A percentile compares a stretch with the other conserved stretches of the same genome.
These are phyloP conservation scores for Wallacemonas sp. DNA, from an alignment of 208 protist species.

Conservation along the genomic window DNA sequence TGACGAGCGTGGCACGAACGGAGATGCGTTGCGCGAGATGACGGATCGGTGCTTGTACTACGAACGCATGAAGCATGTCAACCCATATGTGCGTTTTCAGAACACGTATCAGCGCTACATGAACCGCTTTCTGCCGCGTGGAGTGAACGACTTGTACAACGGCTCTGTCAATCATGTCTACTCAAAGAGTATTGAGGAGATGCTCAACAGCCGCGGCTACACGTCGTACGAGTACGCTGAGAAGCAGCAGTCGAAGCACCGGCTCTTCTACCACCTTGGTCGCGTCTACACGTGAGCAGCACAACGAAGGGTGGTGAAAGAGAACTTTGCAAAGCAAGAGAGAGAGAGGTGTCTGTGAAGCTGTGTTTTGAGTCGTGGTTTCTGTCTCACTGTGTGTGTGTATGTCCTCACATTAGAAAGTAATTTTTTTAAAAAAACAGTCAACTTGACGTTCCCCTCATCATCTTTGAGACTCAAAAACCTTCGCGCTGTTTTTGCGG, in stretches of 20 bases:
- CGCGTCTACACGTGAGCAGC: conserved; percentile 77
- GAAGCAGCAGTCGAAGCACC: conserved; percentile 88
- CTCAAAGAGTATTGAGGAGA: conserved; percentile 78
- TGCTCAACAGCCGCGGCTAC: conserved; percentile 90
- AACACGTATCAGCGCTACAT: conserved; percentile 81
- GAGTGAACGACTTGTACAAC: conserved; percentile 75
- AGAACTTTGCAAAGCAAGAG: no score
- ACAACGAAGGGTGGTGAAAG: no score
- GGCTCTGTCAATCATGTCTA: conserved; percentile 85
- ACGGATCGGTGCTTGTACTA: conserved; percentile 88
- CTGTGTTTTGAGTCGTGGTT: not conserved
- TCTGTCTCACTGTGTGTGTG: not conserved
- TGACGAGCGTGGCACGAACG: conserved; percentile 76
- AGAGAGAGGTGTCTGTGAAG: no score
- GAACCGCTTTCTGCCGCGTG: conserved; percentile 56
- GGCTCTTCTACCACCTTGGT: conserved; percentile 72
- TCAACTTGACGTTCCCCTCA: not conserved
- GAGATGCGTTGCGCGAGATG: conserved; percentile 81
- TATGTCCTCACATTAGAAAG: conserved; percentile 7
- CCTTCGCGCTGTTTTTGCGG: no score
- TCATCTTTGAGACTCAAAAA: no score
- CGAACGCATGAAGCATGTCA: conserved; percentile 78
- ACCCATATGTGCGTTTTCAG: conserved; percentile 72
- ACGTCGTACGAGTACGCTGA: conserved; percentile 89
- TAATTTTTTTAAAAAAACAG: not conserved